These are phyloP conservation scores for Draba incana DNA, from an alignment of 345 rosid species.

Conservation along the genomic window DNA sequence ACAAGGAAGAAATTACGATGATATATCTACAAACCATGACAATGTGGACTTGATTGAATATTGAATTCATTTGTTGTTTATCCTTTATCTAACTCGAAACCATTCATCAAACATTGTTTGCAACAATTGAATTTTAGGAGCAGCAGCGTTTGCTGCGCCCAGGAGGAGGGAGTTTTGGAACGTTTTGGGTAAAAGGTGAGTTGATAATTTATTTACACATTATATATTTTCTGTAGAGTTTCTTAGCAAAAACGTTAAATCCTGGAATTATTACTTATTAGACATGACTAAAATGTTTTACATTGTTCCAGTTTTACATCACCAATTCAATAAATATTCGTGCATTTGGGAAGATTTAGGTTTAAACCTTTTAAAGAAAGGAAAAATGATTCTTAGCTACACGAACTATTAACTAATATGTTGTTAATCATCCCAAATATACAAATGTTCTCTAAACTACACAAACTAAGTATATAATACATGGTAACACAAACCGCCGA, in stretches of 20 bases:
- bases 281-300: no score
- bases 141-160: conserved; percentile 27
- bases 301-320: not conserved
- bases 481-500: no score
- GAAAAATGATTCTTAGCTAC: no score
- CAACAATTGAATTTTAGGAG: conserved; percentile 31
- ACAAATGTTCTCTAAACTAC: no score
- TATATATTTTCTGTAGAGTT: not conserved
- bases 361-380: not conserved
- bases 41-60: not conserved
- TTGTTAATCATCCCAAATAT: no score
- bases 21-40: not conserved
- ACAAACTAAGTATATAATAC: no score
- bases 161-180: conserved; percentile 31
- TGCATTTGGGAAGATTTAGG: not conserved
- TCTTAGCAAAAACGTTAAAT: not conserved
- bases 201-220: not conserved
- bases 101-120: conserved; percentile 1
- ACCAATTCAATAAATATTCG: not conserved
- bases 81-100: not conserved
- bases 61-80: not conserved
- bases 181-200: conserved; percentile 17
- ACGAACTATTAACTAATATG: no score
- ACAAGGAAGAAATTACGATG: not conserved
- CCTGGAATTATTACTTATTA: not conserved